Conservation (phyloP, 2,329 filamentous ascomycete species). For the Trichoderma endophyticum region DNA sequence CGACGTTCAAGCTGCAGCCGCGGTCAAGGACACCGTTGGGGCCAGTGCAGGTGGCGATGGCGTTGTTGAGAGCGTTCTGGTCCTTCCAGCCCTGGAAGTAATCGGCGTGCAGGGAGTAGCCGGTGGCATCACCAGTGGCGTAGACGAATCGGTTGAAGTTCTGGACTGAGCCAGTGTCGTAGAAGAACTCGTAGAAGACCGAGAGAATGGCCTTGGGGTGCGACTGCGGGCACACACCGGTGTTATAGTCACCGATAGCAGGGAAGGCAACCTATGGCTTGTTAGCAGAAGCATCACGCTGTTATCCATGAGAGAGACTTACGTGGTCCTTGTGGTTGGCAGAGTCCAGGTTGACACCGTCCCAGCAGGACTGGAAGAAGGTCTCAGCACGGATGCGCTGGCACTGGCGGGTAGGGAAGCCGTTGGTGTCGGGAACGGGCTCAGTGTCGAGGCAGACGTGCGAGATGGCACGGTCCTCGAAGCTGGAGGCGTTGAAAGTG, state of each 20-base stretch:
- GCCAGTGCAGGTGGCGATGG: constrained; percentile 29
- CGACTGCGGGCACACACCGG: constrained; percentile 23
- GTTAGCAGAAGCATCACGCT: not conserved
- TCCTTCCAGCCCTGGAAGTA: constrained; percentile 32
- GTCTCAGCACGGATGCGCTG: constrained; percentile 51
- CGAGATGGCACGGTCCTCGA: constrained; percentile 50
- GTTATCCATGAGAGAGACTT: not conserved
- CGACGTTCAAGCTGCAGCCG: constrained; percentile 28
- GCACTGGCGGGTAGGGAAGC: constrained; percentile 51
- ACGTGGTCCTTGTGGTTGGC: constrained; percentile 46
- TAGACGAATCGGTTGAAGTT: constrained; percentile 29
- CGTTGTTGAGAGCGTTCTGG: constrained; percentile 26
- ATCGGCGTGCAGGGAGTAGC: constrained; percentile 31
- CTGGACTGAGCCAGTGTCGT: constrained; percentile 35
- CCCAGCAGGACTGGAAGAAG: constrained; percentile 61
- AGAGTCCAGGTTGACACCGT: constrained; percentile 55
- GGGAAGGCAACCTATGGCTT: constrained; percentile 29
- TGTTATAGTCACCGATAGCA: constrained; percentile 20
- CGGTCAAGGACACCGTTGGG: constrained; percentile 24
- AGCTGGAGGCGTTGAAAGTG: constrained; percentile 43
- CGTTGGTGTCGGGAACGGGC: constrained; percentile 38
- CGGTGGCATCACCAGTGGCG: constrained; percentile 29
- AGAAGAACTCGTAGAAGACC: constrained; percentile 46
- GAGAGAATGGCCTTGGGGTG: constrained; percentile 45
- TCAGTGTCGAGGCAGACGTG: constrained; percentile 52